Evolutionary conservation across 305 asterid species (phyloP).

Genomic region (Fraxinus xanthoxyloides): DNA sequence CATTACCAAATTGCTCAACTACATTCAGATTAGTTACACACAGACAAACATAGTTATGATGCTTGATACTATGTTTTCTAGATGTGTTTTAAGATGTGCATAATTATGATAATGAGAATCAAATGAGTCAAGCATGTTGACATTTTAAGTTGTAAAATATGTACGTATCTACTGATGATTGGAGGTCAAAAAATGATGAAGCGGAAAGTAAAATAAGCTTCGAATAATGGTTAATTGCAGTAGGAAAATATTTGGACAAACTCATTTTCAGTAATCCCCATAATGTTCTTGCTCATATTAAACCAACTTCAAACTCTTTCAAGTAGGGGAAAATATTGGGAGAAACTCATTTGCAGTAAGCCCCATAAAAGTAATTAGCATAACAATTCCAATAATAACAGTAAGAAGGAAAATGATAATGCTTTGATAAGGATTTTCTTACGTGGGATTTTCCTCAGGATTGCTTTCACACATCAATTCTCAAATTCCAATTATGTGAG

Average conservation of each 20-base stretch:
- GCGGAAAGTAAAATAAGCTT: not conserved
- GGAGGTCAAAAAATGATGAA: not conserved
- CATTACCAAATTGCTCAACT: not conserved
- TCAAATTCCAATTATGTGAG: not conserved
- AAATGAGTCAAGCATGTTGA: not conserved
- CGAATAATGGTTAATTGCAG: not conserved
- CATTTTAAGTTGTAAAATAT: slow-evolving; percentile 3
- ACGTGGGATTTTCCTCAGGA: not conserved
- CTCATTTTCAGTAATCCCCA: not conserved
- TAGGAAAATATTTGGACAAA: not conserved
- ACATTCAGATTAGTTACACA: not conserved
- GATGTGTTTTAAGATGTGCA: not conserved
- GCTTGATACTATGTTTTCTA: not conserved
- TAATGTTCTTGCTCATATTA: not conserved
- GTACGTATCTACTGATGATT: not conserved
- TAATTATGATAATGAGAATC: not conserved
- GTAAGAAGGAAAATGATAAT: not conserved
- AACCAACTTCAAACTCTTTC: not conserved
- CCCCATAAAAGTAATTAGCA: not conserved
- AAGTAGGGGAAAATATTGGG: slow-evolving; percentile 1
- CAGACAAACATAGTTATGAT: not conserved
- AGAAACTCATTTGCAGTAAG: not conserved
- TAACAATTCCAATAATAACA: not conserved
- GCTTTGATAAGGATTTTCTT: not conserved
- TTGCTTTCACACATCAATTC: not conserved